These are phyloP conservation scores for Fusarium sp. DNA, from an alignment of 2,329 filamentous ascomycete genomes.

Conservation along the genomic window DNA sequence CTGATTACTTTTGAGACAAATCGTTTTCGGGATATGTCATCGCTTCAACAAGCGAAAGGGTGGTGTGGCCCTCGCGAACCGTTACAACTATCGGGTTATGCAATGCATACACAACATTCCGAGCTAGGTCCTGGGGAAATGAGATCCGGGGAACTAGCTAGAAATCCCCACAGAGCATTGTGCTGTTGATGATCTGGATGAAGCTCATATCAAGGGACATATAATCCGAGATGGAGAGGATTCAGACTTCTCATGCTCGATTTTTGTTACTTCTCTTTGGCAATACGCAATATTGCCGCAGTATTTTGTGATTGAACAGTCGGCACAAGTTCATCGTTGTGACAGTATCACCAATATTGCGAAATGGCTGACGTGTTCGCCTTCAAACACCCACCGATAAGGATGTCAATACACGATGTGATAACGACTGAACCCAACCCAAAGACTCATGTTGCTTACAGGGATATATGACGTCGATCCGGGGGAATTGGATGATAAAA, in stretches of 20 bases:
- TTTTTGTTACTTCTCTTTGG: conserved; percentile 2
- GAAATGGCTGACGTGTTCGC: conserved; percentile 15
- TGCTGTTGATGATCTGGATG: conserved; percentile 10
- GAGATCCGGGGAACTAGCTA: conserved; percentile 34
- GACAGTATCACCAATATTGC: not conserved
- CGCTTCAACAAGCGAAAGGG: conserved; percentile 13
- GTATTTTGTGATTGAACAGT: not conserved
- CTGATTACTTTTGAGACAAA: not conserved
- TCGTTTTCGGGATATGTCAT: conserved; percentile 9
- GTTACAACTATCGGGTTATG: not conserved
- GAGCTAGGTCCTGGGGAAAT: conserved; percentile 36
- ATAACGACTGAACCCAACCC: conserved; percentile 7
- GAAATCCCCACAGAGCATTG: conserved; percentile 28
- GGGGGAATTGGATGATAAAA: conserved; percentile 24
- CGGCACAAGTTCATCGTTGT: not conserved
- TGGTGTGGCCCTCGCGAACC: conserved; percentile 34
- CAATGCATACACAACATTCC: conserved; percentile 17
- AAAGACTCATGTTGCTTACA: conserved; percentile 12
- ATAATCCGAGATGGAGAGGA: conserved; percentile 1
- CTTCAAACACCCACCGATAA: conserved; percentile 2
- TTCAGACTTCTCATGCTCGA: not conserved
- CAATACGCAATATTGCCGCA: not conserved
- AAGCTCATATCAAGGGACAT: conserved; percentile 10
- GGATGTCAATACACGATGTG: conserved; percentile 5
- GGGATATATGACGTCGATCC: conserved; percentile 36